Percentiles rank a stretch among this genome's conserved stretches.
phyloP scores from a whole-genome alignment of 2,329 filamentous ascomycete genomes.

The Camptophora hylomeconis region DNA sequence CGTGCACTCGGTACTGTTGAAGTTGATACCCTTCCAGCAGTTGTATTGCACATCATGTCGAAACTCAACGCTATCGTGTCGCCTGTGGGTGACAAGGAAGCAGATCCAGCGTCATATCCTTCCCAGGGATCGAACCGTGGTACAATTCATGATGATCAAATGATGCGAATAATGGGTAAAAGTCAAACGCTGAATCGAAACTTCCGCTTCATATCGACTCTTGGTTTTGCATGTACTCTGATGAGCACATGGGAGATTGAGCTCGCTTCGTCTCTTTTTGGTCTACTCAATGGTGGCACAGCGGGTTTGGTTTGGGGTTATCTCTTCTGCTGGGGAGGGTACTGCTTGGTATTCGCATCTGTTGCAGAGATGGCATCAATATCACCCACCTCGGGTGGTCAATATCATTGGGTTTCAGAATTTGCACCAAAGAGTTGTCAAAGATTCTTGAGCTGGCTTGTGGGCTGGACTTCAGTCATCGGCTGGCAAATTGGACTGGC shows the following conservation, averaged over 20 bases:
- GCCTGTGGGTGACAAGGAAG: too few species aligned
- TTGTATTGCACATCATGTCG: too few species aligned
- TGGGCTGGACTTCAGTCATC: constrained; percentile 18
- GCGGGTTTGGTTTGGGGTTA: constrained; percentile 40
- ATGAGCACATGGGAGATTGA: constrained; percentile 29
- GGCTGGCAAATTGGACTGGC: constrained; percentile 15
- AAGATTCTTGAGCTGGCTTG: constrained; percentile 19
- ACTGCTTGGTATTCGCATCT: constrained; percentile 27
- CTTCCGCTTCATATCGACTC: constrained; percentile 29
- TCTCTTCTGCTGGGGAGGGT: constrained; percentile 35
- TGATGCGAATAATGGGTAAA: too few species aligned
- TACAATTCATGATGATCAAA: too few species aligned
- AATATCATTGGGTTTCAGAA: constrained; percentile 22
- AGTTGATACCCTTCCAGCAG: too few species aligned
- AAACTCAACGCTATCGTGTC: too few species aligned
- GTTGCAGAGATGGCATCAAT: constrained; percentile 41
- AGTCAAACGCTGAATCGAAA: too few species aligned
- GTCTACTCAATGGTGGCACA: constrained; percentile 10
- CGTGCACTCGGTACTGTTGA: too few species aligned
- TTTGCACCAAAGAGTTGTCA: constrained; percentile 20
- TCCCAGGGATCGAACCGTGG: too few species aligned
- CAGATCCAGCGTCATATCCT: too few species aligned
- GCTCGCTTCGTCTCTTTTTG: not conserved
- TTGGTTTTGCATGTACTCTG: constrained; percentile 30
- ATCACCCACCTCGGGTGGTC: constrained; percentile 19